A percentile compares a stretch with the other conserved stretches of the same genome.
Conservation (phyloP, 768 basidiomycete genomes). For the Dioszegia aurantiaca region DNA sequence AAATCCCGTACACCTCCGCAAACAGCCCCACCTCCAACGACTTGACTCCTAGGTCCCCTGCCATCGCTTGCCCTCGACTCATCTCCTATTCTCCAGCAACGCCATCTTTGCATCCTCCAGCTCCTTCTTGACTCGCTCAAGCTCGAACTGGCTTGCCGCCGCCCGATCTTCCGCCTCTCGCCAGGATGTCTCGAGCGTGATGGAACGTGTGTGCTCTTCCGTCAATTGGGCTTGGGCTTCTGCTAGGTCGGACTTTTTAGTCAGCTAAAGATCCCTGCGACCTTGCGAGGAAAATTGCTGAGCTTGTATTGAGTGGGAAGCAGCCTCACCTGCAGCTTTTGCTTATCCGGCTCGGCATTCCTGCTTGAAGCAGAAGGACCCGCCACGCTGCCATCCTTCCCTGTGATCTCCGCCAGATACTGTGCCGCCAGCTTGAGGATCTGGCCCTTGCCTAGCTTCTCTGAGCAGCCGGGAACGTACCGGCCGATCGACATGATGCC, state of each 20-base stretch:
- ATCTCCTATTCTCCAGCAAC: conserved; percentile 15
- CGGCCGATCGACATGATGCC: conserved; percentile 88
- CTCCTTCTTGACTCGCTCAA: conserved; percentile 33
- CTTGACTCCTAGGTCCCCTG: background rate
- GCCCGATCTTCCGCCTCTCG: conserved; percentile 47
- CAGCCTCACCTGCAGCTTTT: conserved; percentile 23
- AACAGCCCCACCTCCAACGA: background rate
- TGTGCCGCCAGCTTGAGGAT: conserved; percentile 83
- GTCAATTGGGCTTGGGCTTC: conserved; percentile 12
- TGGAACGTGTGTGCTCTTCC: conserved; percentile 33
- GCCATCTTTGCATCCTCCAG: conserved; percentile 22
- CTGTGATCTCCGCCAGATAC: conserved; percentile 83
- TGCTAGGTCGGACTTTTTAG: background rate
- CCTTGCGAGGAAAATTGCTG: too few relatives aligned
- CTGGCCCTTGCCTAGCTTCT: conserved; percentile 69
- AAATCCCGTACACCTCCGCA: too few relatives aligned
- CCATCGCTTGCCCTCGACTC: background rate
- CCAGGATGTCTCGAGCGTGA: conserved; percentile 38
- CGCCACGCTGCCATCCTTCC: conserved; percentile 68
- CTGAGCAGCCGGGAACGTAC: conserved; percentile 73
- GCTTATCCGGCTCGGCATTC: conserved; percentile 25
- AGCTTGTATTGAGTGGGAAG: too few relatives aligned
- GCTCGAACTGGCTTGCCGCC: conserved; percentile 37
- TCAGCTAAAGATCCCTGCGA: too few relatives aligned
- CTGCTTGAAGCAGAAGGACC: conserved; percentile 53